phyloP scores from a whole-genome alignment of 1,139 yeast genomes.

The Geotrichum carabidarum region DNA sequence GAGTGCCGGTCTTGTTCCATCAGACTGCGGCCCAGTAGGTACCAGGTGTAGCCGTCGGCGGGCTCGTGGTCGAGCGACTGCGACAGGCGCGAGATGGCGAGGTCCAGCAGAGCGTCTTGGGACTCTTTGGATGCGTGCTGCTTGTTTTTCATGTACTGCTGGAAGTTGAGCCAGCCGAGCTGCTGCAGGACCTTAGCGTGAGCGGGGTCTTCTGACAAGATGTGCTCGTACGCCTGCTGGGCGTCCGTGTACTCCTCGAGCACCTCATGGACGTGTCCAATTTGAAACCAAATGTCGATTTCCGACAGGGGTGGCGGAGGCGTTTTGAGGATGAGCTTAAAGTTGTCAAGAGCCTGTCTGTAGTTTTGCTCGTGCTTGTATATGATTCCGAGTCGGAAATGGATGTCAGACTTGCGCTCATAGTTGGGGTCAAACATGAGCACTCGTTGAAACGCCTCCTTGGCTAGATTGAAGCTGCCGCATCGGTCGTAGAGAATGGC shows the following conservation, averaged over 20 bases:
- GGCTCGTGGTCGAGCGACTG: slow-evolving; percentile 87
- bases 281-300: slow-evolving; percentile 97
- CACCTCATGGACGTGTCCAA: slow-evolving; percentile 91
- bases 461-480: slow-evolving; percentile 96
- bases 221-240: slow-evolving; percentile 91
- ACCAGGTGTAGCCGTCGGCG: slow-evolving; percentile 95
- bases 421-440: slow-evolving; percentile 92
- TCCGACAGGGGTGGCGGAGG: slow-evolving; percentile 96
- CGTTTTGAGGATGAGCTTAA: slow-evolving; percentile 78
- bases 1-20: slow-evolving; percentile 94
- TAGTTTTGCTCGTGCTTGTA: slow-evolving; percentile 91
- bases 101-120: slow-evolving; percentile 68
- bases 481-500: slow-evolving; percentile 93
- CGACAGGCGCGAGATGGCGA: slow-evolving; percentile 73
- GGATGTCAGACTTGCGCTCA: slow-evolving; percentile 92
- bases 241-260: slow-evolving; percentile 90
- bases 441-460: slow-evolving; percentile 94
- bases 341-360: slow-evolving; percentile 84
- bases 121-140: slow-evolving; percentile 41
- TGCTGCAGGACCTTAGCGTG: slow-evolving; percentile 96
- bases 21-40: slow-evolving; percentile 90
- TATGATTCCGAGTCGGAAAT: slow-evolving; percentile 90
- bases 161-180: slow-evolving; percentile 91
- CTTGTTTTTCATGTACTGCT: slow-evolving; percentile 38
- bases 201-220: slow-evolving; percentile 79